Evolutionary conservation across 2,329 filamentous ascomycete genomes (phyloP).

Genomic region (Ascochyta rabiei): DNA sequence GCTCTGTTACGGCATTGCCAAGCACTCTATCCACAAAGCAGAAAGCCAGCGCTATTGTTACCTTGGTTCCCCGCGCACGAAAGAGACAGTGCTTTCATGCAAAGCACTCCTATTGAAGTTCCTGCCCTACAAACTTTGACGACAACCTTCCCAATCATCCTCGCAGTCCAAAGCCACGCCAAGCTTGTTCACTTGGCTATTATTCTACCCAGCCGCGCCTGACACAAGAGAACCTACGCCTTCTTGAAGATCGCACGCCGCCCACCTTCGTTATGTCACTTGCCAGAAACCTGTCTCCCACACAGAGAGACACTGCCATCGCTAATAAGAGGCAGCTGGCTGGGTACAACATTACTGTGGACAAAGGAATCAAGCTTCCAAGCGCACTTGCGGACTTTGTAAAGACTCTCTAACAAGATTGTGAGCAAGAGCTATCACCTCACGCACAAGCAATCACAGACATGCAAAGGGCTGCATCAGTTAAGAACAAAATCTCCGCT

Average conservation of each 20-base stretch:
- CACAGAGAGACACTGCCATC: constrained; percentile 15
- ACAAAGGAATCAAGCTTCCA: constrained; percentile 15
- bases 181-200: background rate
- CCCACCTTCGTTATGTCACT: background rate
- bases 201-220: background rate
- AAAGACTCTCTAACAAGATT: constrained; percentile 11
- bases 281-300: constrained; percentile 18
- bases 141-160: background rate
- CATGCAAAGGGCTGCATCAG: constrained; percentile 15
- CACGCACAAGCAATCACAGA: constrained; percentile 20
- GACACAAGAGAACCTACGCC: background rate
- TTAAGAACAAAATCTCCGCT: constrained; percentile 20
- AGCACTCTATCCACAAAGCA: background rate
- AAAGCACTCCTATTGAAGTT: background rate
- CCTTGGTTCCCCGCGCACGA: background rate
- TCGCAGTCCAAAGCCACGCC: background rate
- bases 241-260: background rate
- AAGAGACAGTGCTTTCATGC: background rate
- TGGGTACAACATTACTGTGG: constrained; percentile 20
- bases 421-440: constrained; percentile 19
- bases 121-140: background rate
- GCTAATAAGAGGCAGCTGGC: constrained; percentile 16
- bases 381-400: constrained; percentile 17
- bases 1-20: background rate
- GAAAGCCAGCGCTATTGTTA: background rate